These are phyloP conservation scores for Torulaspora maleeae DNA, from an alignment of 805 yeast genomes.

Conservation along the genomic window DNA sequence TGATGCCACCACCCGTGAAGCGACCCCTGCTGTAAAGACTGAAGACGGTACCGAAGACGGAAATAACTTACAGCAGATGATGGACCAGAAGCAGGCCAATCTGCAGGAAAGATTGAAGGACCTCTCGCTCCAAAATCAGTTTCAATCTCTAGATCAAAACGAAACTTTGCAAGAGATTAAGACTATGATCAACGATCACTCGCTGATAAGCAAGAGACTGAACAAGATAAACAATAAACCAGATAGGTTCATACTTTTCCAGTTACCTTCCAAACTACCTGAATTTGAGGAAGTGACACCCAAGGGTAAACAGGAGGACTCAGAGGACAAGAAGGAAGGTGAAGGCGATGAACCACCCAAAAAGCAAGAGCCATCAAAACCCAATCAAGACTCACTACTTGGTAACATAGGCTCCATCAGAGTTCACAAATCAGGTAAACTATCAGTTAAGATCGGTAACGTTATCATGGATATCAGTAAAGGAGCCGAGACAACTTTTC, in stretches of 20 bases:
- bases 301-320: conserved; percentile 4
- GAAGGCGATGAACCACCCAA: conserved; percentile 8
- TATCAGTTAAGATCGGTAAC: conserved; percentile 70
- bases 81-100: conserved; percentile 25
- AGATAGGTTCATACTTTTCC: conserved; percentile 37
- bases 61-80: conserved; percentile 13
- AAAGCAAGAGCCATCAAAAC: conserved; percentile 1
- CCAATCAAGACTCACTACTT: conserved; percentile 17
- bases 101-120: conserved; percentile 31
- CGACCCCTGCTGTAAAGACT: conserved; percentile 24
- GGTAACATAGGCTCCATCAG: conserved; percentile 74
- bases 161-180: conserved; percentile 38
- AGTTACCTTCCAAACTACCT: conserved; percentile 39
- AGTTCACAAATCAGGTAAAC: conserved; percentile 77
- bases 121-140: conserved; percentile 27
- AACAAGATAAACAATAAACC: conserved; percentile 32
- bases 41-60: conserved; percentile 5
- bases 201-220: conserved; percentile 32
- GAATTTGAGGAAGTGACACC: conserved; percentile 27
- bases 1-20: conserved; percentile 25
- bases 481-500: conserved; percentile 64
- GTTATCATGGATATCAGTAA: conserved; percentile 61
- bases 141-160: conserved; percentile 29
- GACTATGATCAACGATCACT: conserved; percentile 39
- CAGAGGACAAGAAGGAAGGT: conserved; percentile 4